phyloP scores from a whole-genome alignment of 2,329 filamentous ascomycete species.

The Fusarium concolor region DNA sequence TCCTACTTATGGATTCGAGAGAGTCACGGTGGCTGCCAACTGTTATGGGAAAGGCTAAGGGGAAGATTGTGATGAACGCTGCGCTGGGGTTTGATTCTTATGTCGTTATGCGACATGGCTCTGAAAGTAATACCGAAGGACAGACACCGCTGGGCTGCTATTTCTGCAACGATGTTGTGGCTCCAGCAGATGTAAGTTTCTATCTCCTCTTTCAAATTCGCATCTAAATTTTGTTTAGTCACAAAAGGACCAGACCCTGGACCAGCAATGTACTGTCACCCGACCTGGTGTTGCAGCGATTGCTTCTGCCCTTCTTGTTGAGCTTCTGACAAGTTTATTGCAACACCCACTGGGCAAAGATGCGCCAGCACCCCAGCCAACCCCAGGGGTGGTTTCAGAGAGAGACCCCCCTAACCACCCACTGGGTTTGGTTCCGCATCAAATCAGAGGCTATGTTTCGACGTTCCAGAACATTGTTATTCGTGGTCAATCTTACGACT shows the following conservation, averaged over 20 bases:
- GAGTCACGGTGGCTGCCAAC: slow-evolving; percentile 97
- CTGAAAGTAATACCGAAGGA: slow-evolving; percentile 67
- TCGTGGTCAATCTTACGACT: slow-evolving; percentile 79
- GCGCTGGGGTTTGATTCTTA: slow-evolving; percentile 97
- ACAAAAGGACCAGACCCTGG: slow-evolving; percentile 92
- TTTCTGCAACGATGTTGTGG: slow-evolving; percentile 98
- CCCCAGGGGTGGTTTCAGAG: slow-evolving; percentile 58
- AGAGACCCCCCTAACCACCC: slow-evolving; percentile 69
- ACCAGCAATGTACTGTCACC: slow-evolving; percentile 98
- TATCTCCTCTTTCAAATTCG: slow-evolving; percentile 46
- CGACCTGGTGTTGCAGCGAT: slow-evolving; percentile 92
- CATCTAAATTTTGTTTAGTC: slow-evolving; percentile 66
- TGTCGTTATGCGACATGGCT: slow-evolving; percentile 95
- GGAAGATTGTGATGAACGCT: slow-evolving; percentile 97
- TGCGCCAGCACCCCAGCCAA: slow-evolving; percentile 66
- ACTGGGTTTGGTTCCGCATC: slow-evolving; percentile 79
- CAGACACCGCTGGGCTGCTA: slow-evolving; percentile 87
- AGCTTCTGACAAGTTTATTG: slow-evolving; percentile 86
- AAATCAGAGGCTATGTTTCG: slow-evolving; percentile 81
- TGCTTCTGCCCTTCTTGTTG: slow-evolving; percentile 89
- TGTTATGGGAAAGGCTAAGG: slow-evolving; percentile 91
- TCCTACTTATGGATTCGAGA: slow-evolving; percentile 96
- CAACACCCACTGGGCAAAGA: slow-evolving; percentile 83
- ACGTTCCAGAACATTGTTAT: slow-evolving; percentile 81
- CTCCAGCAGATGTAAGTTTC: slow-evolving; percentile 83